These are phyloP conservation scores for Theileria sp. DNA, from an alignment of 169 alveolate species.

Conservation along the genomic window DNA sequence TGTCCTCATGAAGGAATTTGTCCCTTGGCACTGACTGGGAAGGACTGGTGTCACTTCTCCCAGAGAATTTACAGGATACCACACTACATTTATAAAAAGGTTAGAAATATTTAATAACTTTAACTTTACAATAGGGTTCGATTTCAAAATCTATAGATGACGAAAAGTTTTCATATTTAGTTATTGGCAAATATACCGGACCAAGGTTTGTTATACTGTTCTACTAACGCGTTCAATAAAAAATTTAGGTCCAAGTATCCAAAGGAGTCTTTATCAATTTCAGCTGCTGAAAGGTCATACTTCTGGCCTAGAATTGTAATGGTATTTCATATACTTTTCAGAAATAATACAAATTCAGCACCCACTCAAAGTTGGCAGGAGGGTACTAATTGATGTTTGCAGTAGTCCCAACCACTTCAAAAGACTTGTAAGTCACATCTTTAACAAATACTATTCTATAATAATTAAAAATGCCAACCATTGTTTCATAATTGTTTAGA, in stretches of 20 bases:
- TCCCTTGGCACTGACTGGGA: conserved; percentile 85
- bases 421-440: conserved; percentile 57
- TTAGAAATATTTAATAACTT: background rate
- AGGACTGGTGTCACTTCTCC: conserved; percentile 88
- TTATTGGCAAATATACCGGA: conserved; percentile 74
- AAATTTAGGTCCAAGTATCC: conserved; percentile 4
- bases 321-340: conserved; percentile 8
- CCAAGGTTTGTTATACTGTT: conserved; percentile 46
- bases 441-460: too few relatives aligned
- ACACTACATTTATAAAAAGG: conserved; percentile 80
- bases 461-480: too few relatives aligned
- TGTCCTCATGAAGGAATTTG: conserved; percentile 89
- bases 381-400: conserved; percentile 83
- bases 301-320: conserved; percentile 86
- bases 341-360: conserved; percentile 47
- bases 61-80: conserved; percentile 82
- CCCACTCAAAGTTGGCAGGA: conserved; percentile 81
- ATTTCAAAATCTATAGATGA: conserved; percentile 74
- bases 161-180: conserved; percentile 81
- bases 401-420: conserved; percentile 72
- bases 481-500: background rate
- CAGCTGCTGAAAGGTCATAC: conserved; percentile 76
- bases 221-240: background rate
- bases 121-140: conserved; percentile 57
- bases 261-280: conserved; percentile 63